Percentiles rank a stretch among this genome's conserved stretches.
These are phyloP conservation scores for Pythium scleroteichum DNA, from an alignment of 352 stramenopile species.

Conservation along the genomic window DNA sequence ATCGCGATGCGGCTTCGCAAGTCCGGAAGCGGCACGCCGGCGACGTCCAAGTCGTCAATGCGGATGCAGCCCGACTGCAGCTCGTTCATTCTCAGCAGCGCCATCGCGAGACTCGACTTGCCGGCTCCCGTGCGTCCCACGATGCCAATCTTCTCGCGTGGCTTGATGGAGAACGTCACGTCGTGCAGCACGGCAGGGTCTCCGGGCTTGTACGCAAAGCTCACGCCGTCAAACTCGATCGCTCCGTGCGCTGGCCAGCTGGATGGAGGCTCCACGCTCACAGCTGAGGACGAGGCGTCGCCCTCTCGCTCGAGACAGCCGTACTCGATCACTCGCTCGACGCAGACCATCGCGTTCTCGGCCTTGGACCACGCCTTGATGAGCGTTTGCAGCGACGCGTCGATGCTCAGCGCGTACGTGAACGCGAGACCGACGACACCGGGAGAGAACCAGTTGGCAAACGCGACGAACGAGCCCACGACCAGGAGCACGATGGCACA, in stretches of 20 bases:
- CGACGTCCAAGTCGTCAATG: slow-evolving; percentile 36
- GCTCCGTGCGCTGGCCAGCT: slow-evolving; percentile 16
- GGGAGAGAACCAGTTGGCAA: slow-evolving; percentile 25
- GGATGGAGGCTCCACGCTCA: neutral
- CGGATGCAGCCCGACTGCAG: slow-evolving; percentile 19
- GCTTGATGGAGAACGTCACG: slow-evolving; percentile 45
- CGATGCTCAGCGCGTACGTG: slow-evolving; percentile 77
- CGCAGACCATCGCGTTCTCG: slow-evolving; percentile 56
- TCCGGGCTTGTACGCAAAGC: slow-evolving; percentile 25
- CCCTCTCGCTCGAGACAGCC: neutral
- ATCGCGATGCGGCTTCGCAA: slow-evolving; percentile 19
- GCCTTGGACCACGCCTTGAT: slow-evolving; percentile 38
- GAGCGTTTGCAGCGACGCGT: slow-evolving; percentile 38
- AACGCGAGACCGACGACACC: slow-evolving; percentile 68
- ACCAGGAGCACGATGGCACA: slow-evolving; percentile 17
- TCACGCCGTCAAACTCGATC: slow-evolving; percentile 31
- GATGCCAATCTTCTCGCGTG: slow-evolving; percentile 60
- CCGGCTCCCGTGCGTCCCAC: slow-evolving; percentile 64
- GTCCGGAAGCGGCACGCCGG: slow-evolving; percentile 9
- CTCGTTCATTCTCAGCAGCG: slow-evolving; percentile 26
- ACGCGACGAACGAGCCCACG: slow-evolving; percentile 25
- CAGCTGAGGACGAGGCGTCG: neutral
- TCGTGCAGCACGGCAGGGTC: slow-evolving; percentile 6
- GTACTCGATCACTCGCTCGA: slow-evolving; percentile 27
- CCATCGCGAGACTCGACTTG: slow-evolving; percentile 25